Base-by-base conservation (phyloP, 129 eudicot genomes). In the Solidago caesia region DNA sequence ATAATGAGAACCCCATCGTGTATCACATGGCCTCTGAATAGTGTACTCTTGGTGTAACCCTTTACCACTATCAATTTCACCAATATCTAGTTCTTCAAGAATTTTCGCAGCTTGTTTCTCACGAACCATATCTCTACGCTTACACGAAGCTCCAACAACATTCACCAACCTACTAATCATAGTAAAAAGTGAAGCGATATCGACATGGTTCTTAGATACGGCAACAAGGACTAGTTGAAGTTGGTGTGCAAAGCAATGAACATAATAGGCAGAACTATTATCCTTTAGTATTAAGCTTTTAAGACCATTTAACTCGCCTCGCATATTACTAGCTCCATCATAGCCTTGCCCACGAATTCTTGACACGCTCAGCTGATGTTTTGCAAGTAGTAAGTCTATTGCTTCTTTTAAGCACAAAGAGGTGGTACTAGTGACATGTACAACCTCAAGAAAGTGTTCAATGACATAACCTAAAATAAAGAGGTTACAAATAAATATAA, bases 1-100 rank as follows among this genome's bases (percentile, higher is more conserved):
- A 66, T 43, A 45, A 66, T 66, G 71, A 66, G 71, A 43, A 2
- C 71, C 53, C 53, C 51, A 66, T 8, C 68, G 2, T 64, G 48
- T 64, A 64, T 41, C 48, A 13, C n/a, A 33, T 8, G 45, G 25
- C 48, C 68, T 64, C 4, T 41, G 25, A 64, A 64, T 39, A 64
- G n/a, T 64, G 41, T 64, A 64, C 11, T 64, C 68, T 64, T 64
- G 68, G 8, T 64, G 46, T 33, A 64, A 64, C 3, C 47, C 48
- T 41, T 64, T 41, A 9, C 9, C 46, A 5, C 10, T 64, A 33
- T 64, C 7, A 64, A 33, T 64, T 64, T 33, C 49, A 41, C 49
- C 68, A 6, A 64, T 13, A 41, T 64, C 9, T 9, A 64, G 6
- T 41, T 25, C 25, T 64, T 14, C 46, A 10, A 39, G 3, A 42